These are phyloP conservation scores for Cynanchum wilfordii DNA, from an alignment of 257 asterid genomes.

Conservation along the genomic window DNA sequence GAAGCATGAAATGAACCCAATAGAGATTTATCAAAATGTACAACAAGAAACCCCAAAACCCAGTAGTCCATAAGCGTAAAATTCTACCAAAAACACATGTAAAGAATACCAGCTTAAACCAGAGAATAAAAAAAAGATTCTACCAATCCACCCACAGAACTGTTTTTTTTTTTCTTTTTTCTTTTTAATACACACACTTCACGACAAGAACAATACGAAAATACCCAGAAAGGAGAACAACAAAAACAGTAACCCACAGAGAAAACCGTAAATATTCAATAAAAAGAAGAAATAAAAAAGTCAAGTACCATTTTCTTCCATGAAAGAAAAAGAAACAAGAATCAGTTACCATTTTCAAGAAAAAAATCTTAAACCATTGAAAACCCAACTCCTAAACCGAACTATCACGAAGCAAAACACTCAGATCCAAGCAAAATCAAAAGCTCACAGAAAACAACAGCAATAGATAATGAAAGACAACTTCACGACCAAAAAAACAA, in stretches of 20 bases:
- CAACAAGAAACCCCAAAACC: background rate
- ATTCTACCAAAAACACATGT: background rate
- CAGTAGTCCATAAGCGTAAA: background rate
- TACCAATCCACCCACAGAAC: background rate
- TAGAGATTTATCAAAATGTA: background rate
- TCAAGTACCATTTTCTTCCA: background rate
- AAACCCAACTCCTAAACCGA: too few relatives aligned
- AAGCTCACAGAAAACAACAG: background rate
- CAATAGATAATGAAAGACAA: background rate
- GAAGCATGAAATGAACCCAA: background rate
- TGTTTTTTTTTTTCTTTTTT: too few relatives aligned
- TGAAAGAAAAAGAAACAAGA: background rate
- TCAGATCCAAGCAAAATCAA: constrained; percentile 21
- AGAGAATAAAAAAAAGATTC: too few relatives aligned
- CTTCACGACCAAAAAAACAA: background rate
- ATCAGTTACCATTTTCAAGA: background rate
- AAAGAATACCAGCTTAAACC: background rate
- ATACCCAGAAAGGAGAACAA: background rate
- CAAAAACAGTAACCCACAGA: background rate
- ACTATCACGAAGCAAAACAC: background rate
- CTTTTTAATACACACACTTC: too few relatives aligned
- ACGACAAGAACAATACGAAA: background rate
- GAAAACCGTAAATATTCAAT: background rate
- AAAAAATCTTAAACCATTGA: background rate
- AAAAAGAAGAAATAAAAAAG: too few relatives aligned